Conservation (phyloP, 208 protist species). For the Acanthamoeba royreba region DNA sequence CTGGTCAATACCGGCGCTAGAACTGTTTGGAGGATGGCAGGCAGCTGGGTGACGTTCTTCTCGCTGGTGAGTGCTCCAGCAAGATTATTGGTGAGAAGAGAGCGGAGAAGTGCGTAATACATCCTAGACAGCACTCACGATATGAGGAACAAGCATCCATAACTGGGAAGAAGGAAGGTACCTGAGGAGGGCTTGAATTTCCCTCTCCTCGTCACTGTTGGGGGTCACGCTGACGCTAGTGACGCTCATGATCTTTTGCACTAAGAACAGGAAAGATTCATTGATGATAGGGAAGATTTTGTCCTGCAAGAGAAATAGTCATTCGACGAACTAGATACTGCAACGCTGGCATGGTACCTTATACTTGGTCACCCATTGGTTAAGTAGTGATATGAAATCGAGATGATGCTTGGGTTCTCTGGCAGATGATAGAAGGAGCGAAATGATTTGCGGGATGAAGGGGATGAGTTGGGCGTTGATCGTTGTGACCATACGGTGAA, state of each 20-base stretch:
- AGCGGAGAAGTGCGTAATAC: not conserved
- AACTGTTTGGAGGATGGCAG: not conserved
- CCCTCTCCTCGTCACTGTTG: slow-evolving; percentile 25
- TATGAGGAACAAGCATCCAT: not conserved
- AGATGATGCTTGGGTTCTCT: not conserved
- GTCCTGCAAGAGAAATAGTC: not conserved
- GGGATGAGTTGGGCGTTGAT: slow-evolving; percentile 8
- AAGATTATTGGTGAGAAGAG: not conserved
- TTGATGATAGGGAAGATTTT: slow-evolving; percentile 23
- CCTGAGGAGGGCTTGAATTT: not conserved
- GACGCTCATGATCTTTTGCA: not conserved
- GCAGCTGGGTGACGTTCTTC: not conserved
- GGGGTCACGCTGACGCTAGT: slow-evolving; percentile 30
- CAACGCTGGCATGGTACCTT: not conserved
- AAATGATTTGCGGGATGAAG: slow-evolving; percentile 8
- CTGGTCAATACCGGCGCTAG: not conserved
- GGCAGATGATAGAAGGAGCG: not conserved
- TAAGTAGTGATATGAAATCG: slow-evolving; percentile 15
- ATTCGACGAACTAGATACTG: not conserved
- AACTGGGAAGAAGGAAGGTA: not conserved
- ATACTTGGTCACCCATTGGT: not conserved
- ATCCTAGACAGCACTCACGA: not conserved
- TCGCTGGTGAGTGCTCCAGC: slow-evolving; percentile 15
- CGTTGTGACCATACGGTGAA: slow-evolving; percentile 40
- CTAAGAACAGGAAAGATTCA: not conserved